Conservation (phyloP, 352 stramenopile genomes). For the Discostella stelligera region DNA sequence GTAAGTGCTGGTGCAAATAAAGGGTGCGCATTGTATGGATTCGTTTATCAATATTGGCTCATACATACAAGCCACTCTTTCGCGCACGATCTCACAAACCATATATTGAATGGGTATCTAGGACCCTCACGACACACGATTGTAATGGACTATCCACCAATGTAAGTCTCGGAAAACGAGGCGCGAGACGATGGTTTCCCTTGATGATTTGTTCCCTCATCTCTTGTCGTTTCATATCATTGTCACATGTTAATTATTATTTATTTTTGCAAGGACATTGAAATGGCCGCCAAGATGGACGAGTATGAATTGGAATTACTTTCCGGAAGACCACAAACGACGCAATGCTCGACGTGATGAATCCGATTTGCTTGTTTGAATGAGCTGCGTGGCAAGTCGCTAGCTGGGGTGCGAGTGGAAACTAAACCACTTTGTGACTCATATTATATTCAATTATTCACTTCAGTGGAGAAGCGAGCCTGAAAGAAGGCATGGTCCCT, state of each 20-base stretch:
- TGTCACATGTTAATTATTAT: not conserved
- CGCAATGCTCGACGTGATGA: too few relatives aligned
- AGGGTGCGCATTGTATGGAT: not conserved
- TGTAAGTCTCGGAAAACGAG: slow-evolving; percentile 33
- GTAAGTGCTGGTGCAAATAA: slow-evolving; percentile 6
- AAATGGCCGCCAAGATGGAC: slow-evolving; percentile 79
- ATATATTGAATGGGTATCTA: not conserved
- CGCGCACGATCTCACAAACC: not conserved
- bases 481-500: too few relatives aligned
- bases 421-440: too few relatives aligned
- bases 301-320: slow-evolving; percentile 60
- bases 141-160: slow-evolving; percentile 90
- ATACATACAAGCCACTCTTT: not conserved
- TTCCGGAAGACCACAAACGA: not conserved
- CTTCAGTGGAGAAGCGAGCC: too few relatives aligned
- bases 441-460: too few relatives aligned
- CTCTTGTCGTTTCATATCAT: not conserved
- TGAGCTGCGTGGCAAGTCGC: too few relatives aligned
- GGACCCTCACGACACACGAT: slow-evolving; percentile 94
- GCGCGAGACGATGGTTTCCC: not conserved
- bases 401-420: too few relatives aligned
- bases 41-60: not conserved
- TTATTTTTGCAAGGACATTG: slow-evolving; percentile 51
- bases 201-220: not conserved
- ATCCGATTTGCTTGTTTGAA: too few relatives aligned